These are phyloP conservation scores for Collybia mongolica DNA, from an alignment of 768 basidiomycete species.

Conservation along the genomic window DNA sequence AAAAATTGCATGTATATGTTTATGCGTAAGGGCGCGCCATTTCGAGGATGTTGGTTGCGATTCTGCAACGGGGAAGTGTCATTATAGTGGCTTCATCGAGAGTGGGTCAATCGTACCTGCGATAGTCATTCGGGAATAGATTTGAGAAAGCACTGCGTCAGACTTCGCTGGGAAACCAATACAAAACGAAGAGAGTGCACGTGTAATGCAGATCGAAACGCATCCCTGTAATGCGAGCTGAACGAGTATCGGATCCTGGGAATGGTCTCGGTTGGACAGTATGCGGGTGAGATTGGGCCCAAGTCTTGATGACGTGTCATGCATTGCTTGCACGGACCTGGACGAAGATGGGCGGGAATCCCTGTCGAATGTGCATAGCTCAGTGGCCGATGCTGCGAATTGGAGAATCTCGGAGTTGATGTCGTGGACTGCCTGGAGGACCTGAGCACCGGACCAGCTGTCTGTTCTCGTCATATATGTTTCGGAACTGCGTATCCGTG, in stretches of 20 bases:
- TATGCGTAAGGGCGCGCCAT: constrained; percentile 75
- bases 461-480: constrained; percentile 74
- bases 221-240: constrained; percentile 77
- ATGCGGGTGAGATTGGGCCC: constrained; percentile 61
- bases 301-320: constrained; percentile 62
- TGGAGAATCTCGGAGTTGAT: constrained; percentile 82
- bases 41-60: constrained; percentile 77
- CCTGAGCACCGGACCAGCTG: constrained; percentile 72
- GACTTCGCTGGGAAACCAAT: constrained; percentile 72
- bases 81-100: not conserved
- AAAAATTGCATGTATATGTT: constrained; percentile 64
- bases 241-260: constrained; percentile 74
- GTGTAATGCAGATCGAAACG: constrained; percentile 62
- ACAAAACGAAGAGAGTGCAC: constrained; percentile 69
- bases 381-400: constrained; percentile 73
- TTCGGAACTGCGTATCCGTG: constrained; percentile 58
- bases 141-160: constrained; percentile 60
- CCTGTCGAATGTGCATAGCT: constrained; percentile 56
- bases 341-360: constrained; percentile 35
- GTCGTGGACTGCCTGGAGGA: constrained; percentile 77
- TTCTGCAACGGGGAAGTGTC: constrained; percentile 36
- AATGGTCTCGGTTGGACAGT: constrained; percentile 62
- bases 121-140: constrained; percentile 57
- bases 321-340: constrained; percentile 49
- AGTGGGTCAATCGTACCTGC: constrained; percentile 37